phyloP scores from a whole-genome alignment of 78 protist species.

The Bigelowiella natans region DNA sequence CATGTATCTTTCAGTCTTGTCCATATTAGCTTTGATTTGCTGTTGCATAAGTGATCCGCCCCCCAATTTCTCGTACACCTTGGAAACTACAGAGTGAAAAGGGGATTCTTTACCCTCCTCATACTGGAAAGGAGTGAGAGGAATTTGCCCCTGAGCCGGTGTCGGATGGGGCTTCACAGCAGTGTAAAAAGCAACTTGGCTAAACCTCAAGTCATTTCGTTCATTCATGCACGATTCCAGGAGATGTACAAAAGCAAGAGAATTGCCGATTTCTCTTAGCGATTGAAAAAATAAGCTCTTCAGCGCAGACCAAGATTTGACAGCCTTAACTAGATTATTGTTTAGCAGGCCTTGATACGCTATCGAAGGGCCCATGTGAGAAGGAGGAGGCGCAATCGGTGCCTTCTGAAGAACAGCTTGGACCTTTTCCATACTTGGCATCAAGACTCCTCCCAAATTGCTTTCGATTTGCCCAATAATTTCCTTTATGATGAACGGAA shows the following conservation, averaged over 20 bases:
- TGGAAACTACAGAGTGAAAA: background rate
- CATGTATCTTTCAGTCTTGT: background rate
- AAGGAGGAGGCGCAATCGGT: background rate
- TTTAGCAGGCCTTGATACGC: background rate
- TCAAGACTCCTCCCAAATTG: background rate
- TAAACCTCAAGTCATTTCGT: background rate
- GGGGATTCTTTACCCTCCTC: background rate
- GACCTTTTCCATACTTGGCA: background rate
- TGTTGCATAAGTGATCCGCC: background rate
- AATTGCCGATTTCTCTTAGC: constrained; percentile 1
- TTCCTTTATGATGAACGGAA: background rate
- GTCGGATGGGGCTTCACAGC: background rate
- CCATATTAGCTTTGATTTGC: background rate
- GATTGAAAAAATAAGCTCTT: background rate
- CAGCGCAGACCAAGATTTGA: background rate
- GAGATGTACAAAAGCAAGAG: background rate
- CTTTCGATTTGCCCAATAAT: background rate
- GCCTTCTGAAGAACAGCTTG: background rate
- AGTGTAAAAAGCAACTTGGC: background rate
- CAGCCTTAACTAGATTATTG: background rate
- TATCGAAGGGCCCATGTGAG: background rate
- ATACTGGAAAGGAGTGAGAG: background rate
- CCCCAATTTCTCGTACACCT: background rate
- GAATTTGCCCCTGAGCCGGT: background rate
- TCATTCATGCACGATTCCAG: background rate